These are phyloP conservation scores for Arctostaphylos glauca DNA, from an alignment of 148 eudicot species.

Conservation along the genomic window DNA sequence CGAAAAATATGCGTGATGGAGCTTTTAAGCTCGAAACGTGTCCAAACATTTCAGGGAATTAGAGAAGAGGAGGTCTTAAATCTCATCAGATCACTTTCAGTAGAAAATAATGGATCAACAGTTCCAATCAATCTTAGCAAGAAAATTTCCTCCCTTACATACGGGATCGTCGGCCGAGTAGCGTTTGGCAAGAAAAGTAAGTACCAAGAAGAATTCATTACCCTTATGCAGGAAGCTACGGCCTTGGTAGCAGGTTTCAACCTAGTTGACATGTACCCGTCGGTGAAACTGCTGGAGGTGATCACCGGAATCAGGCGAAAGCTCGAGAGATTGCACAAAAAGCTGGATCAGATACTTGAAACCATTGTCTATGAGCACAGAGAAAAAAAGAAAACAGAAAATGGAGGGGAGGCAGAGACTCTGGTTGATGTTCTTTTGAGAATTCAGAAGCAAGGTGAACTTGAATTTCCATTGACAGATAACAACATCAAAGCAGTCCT, in stretches of 20 bases:
- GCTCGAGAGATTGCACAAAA: not conserved
- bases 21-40: not conserved
- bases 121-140: not conserved
- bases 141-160: not conserved
- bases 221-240: not conserved
- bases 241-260: conserved; percentile 13
- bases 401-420: not conserved
- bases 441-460: conserved; percentile 2
- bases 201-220: conserved; percentile 22
- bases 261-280: conserved; percentile 32
- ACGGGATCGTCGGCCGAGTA: not conserved
- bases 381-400: not conserved
- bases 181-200: conserved; percentile 7
- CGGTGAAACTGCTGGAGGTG: conserved; percentile 10
- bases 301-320: conserved; percentile 17
- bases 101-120: not conserved
- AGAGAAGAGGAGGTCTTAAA: conserved; percentile 14
- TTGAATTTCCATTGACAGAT: conserved; percentile 5
- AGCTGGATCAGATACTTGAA: conserved; percentile 19
- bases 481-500: conserved; percentile 34
- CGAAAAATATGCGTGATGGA: not conserved
- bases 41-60: not conserved
- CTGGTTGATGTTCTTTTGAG: conserved; percentile 9
- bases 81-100: not conserved
- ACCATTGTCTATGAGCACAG: conserved; percentile 21